Evolutionary conservation across 495 filamentous ascomycete genomes (phyloP).

Genomic region (Letharia columbiana): DNA sequence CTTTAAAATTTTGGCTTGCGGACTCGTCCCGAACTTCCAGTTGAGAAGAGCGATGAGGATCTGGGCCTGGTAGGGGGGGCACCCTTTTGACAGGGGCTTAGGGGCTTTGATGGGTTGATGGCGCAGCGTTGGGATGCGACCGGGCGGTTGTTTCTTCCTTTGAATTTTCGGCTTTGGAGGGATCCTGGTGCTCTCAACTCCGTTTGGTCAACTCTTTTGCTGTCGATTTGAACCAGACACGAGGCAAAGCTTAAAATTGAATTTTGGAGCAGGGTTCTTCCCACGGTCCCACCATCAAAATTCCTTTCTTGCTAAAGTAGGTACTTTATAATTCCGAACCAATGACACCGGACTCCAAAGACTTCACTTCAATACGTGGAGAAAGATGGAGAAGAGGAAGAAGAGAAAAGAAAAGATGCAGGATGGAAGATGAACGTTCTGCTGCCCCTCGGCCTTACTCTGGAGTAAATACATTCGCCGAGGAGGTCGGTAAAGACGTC

Average conservation of each 20-base stretch:
- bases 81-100: background rate
- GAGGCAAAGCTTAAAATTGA: slow-evolving; percentile 1
- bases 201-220: too few relatives aligned
- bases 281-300: too few relatives aligned
- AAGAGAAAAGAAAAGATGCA: background rate
- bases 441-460: background rate
- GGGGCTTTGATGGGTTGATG: background rate
- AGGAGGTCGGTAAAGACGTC: background rate
- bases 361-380: too few relatives aligned
- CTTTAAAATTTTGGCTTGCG: background rate
- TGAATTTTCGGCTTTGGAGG: background rate
- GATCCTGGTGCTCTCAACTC: too few relatives aligned
- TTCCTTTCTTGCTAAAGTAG: too few relatives aligned
- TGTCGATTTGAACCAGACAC: background rate
- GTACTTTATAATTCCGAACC: too few relatives aligned
- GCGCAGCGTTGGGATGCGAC: background rate
- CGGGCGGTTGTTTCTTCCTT: too few relatives aligned
- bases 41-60: background rate
- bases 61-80: background rate
- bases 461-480: background rate
- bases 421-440: background rate
- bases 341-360: too few relatives aligned
- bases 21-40: slow-evolving; percentile 3
- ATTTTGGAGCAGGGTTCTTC: background rate
- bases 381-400: too few relatives aligned